A percentile compares a stretch with the other conserved stretches of the same genome.
phyloP scores from a whole-genome alignment of 2,329 filamentous ascomycete species.

The Polytolypa hystricis region DNA sequence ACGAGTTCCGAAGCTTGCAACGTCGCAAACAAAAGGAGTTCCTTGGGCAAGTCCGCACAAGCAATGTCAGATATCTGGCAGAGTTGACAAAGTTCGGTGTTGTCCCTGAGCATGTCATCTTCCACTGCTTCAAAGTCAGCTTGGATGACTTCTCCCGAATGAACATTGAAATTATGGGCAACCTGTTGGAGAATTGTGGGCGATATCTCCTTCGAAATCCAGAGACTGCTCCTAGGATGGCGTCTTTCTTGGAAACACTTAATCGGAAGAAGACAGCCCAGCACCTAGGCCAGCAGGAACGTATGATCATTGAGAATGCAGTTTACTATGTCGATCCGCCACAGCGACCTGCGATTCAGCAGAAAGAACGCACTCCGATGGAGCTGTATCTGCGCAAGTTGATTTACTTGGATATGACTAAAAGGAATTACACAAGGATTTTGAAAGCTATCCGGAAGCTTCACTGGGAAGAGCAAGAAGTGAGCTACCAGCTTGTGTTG shows the following conservation, averaged over 20 bases:
- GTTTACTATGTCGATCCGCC: slow-evolving; percentile 97
- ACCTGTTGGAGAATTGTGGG: slow-evolving; percentile 90
- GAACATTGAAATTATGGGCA: slow-evolving; percentile 98
- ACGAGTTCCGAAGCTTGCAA: slow-evolving; percentile 92
- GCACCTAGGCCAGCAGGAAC: slow-evolving; percentile 88
- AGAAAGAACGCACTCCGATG: slow-evolving; percentile 89
- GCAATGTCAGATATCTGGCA: slow-evolving; percentile 94
- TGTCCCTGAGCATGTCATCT: slow-evolving; percentile 96
- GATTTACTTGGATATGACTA: slow-evolving; percentile 86
- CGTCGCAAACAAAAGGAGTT: slow-evolving; percentile 97
- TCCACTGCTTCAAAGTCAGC: slow-evolving; percentile 95
- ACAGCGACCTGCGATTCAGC: slow-evolving; percentile 82
- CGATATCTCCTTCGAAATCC: slow-evolving; percentile 86
- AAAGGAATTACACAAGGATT: slow-evolving; percentile 85
- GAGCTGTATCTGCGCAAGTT: slow-evolving; percentile 89
- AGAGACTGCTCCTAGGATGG: slow-evolving; percentile 87
- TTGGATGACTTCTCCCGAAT: slow-evolving; percentile 95
- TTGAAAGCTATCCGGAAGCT: slow-evolving; percentile 89
- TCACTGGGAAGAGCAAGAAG: slow-evolving; percentile 92
- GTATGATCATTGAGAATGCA: slow-evolving; percentile 97
- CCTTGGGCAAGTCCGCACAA: slow-evolving; percentile 79
- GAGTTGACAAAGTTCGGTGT: slow-evolving; percentile 97
- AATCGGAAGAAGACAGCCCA: slow-evolving; percentile 93
- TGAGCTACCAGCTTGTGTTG: slow-evolving; percentile 30
- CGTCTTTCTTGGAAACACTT: slow-evolving; percentile 83